Evolutionary conservation across 139 green algal genomes (phyloP), one percentile per base, ranked within the genome.

Genomic region (Chlorella sp.): DNA sequence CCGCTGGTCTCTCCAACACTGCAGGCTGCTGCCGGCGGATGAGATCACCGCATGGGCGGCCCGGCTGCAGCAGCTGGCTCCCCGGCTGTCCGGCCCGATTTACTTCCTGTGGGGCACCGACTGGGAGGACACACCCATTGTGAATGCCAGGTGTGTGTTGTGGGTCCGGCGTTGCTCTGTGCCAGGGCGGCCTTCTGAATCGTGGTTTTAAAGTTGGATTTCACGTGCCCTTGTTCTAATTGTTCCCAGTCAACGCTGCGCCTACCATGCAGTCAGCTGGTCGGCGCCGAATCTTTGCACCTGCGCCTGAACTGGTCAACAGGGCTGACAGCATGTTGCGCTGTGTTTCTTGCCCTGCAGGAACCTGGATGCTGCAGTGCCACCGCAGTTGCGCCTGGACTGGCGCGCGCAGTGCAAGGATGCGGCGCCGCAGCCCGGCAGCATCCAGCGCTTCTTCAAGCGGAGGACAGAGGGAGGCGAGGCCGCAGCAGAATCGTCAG

Each of bases 91-190:
- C 0, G 87, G 87, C 13, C 88, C 81, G 36, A 44, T 88, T 41
- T 88, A 86, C 68, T 88, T 90, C 38, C 46, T 91, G 75, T 90
- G 86, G 81, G 88, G 88, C 8, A 91, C 88, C 0, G 88, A 91
- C 68, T 86, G 81, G 84, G 84, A 85, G 40, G 85, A 91, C 58
- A 58, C 82, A 30, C 86, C 85, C 3, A 51, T 85, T 28, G 41
- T 84, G 24, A 91, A 91, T 38, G 75, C 80, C 36, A 64, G 73
- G 75, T 32, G 24, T 7, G 72, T 3, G 43, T 8, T 6, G 41
- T 28, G 8, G 68, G 36, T 38, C 5, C 13, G 38, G 38, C 38
- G 68, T 3, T n/a, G n/a, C n/a, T n/a, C n/a, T n/a, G n/a, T n/a
- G n/a, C n/a, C n/a, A n/a, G n/a, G n/a, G n/a, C n/a, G n/a, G n/a